Evolutionary conservation across 202 grass and related monocot species (phyloP).

Genomic region (Cymbopogon flexuosus): DNA sequence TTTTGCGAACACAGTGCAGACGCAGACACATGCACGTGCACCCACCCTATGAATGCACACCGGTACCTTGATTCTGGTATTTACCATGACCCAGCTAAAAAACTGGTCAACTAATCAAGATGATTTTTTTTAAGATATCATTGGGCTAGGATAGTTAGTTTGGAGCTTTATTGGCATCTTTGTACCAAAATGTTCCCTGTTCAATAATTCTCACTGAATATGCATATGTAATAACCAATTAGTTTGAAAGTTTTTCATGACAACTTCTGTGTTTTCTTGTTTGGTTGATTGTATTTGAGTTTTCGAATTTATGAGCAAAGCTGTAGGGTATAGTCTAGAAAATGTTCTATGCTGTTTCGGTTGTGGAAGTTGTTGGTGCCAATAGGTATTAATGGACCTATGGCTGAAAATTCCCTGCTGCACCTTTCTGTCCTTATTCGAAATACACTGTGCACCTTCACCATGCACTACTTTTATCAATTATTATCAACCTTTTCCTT

Average conservation of each 20-base stretch:
- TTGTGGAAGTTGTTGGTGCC: background rate
- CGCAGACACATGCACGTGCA: background rate
- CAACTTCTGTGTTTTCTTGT: background rate
- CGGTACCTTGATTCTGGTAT: background rate
- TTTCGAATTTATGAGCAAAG: background rate
- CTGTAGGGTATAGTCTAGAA: background rate
- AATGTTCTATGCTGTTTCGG: background rate
- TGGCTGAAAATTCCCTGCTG: background rate
- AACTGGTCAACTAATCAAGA: background rate
- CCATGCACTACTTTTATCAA: background rate
- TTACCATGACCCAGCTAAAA: background rate
- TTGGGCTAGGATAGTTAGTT: background rate
- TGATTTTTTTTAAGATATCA: background rate
- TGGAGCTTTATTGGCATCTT: background rate
- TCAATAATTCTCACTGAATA: background rate
- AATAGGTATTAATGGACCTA: background rate
- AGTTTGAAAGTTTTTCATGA: background rate
- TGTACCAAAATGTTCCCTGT: background rate
- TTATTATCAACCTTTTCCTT: constrained; percentile 14
- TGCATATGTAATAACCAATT: background rate
- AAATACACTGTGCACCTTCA: constrained; percentile 22
- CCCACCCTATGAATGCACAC: background rate
- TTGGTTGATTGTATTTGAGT: background rate
- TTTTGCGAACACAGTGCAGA: background rate
- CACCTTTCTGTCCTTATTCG: background rate